Percentiles rank a stretch among this genome's conserved stretches.
These are phyloP conservation scores for Plasmodium vivax DNA, from an alignment of 169 alveolate species.

Conservation along the genomic window DNA sequence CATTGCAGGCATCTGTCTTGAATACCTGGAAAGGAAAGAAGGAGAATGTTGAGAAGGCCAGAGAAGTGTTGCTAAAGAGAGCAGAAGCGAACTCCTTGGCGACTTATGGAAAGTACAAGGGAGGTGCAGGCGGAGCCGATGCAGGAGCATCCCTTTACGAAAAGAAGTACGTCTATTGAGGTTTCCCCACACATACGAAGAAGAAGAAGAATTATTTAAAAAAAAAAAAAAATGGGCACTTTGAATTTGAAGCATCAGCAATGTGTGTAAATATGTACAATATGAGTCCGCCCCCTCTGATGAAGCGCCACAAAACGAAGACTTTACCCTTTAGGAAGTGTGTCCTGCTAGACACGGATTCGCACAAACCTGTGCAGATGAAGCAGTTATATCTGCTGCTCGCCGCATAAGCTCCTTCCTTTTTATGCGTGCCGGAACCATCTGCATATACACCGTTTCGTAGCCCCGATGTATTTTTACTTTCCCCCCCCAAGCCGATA, in stretches of 20 bases:
- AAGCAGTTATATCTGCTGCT: background rate
- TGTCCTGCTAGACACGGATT: background rate
- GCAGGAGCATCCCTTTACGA: slow-evolving; percentile 83
- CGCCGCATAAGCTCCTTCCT: background rate
- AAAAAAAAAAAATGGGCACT: background rate
- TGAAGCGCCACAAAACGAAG: background rate
- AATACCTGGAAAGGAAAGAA: slow-evolving; percentile 97
- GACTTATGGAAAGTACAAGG: slow-evolving; percentile 75
- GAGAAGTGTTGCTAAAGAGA: slow-evolving; percentile 93
- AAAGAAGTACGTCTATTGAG: slow-evolving; percentile 81
- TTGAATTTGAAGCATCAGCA: background rate
- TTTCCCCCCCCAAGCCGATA: background rate
- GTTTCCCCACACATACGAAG: background rate
- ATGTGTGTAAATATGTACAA: background rate
- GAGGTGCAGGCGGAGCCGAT: slow-evolving; percentile 81
- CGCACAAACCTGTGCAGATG: background rate
- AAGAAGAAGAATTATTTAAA: background rate
- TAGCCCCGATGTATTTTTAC: background rate
- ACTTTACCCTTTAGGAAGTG: background rate
- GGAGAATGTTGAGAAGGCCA: slow-evolving; percentile 96
- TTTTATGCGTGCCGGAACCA: background rate
- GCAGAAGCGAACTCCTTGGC: slow-evolving; percentile 98
- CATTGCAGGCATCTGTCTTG: slow-evolving; percentile 96
- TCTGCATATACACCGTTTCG: background rate
- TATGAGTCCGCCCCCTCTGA: background rate